phyloP scores from a whole-genome alignment of 768 basidiomycete genomes.

The Mycena indigotica region DNA sequence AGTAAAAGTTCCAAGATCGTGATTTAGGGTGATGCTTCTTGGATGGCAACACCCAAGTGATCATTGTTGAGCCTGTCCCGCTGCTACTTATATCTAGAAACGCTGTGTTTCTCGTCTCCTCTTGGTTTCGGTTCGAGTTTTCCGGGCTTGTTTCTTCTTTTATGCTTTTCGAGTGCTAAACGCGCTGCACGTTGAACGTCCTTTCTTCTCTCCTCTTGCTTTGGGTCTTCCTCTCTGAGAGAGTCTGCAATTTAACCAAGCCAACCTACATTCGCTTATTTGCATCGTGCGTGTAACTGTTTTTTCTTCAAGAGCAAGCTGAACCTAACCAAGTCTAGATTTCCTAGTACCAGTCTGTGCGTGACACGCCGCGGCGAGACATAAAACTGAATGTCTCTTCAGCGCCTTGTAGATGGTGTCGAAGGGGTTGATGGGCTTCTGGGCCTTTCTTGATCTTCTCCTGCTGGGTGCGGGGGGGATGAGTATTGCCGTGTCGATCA shows the following conservation, averaged over 20 bases:
- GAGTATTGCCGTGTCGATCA: constrained; percentile 64
- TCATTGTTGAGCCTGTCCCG: neutral
- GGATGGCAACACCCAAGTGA: too few relatives aligned
- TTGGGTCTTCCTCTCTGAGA: constrained; percentile 49
- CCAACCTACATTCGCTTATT: too few relatives aligned
- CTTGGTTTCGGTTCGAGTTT: constrained; percentile 32
- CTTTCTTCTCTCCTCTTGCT: constrained; percentile 40
- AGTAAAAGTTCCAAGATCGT: too few relatives aligned
- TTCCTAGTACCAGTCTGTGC: too few relatives aligned
- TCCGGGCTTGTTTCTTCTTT: constrained; percentile 33
- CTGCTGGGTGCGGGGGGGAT: constrained; percentile 73
- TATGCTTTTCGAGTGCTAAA: constrained; percentile 35
- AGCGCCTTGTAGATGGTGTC: constrained; percentile 85
- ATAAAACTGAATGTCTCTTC: too few relatives aligned
- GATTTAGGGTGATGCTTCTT: too few relatives aligned
- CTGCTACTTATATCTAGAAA: constrained; percentile 9
- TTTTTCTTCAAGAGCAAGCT: too few relatives aligned
- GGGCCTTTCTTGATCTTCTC: constrained; percentile 70
- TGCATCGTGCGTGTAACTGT: too few relatives aligned
- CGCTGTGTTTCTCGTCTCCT: constrained; percentile 25
- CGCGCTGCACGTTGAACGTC: constrained; percentile 74
- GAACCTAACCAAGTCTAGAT: too few relatives aligned
- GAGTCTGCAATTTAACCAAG: constrained; percentile 36
- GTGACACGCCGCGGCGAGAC: too few relatives aligned
- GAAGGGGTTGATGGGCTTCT: constrained; percentile 66